Conservation (phyloP, 371 early-diverging fungal species). For the Apophysomyces trapeziformis region DNA sequence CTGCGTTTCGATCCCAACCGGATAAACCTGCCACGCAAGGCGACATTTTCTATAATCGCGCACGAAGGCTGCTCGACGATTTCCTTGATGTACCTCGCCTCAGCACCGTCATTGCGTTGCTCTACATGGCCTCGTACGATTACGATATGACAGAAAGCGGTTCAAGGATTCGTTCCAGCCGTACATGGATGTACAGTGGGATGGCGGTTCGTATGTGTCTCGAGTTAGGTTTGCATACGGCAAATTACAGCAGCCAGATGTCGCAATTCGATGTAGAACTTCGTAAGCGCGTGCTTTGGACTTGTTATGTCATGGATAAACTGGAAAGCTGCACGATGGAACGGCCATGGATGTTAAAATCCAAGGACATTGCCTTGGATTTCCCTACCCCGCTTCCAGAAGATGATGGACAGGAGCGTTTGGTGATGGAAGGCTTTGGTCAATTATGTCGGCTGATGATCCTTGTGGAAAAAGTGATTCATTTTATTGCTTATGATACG, state of each 20-base stretch:
- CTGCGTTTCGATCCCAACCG: constrained; percentile 28
- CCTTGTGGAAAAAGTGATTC: constrained; percentile 43
- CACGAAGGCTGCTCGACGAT: constrained; percentile 45
- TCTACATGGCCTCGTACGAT: constrained; percentile 46
- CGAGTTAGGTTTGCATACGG: constrained; percentile 47
- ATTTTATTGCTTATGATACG: constrained; percentile 42
- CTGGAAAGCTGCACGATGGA: constrained; percentile 44
- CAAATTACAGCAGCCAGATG: constrained; percentile 48
- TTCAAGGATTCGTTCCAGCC: constrained; percentile 23
- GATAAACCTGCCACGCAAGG: constrained; percentile 27
- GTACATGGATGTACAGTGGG: constrained; percentile 50
- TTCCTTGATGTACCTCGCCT: constrained; percentile 52
- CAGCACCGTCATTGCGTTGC: constrained; percentile 51
- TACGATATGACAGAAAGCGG: constrained; percentile 17
- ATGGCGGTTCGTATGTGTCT: constrained; percentile 48
- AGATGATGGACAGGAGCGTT: constrained; percentile 41
- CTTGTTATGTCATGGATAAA: constrained; percentile 56
- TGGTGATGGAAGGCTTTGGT: constrained; percentile 42
- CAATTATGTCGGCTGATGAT: constrained; percentile 45
- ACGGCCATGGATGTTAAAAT: constrained; percentile 47
- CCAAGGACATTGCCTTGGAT: constrained; percentile 41
- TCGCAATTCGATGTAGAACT: constrained; percentile 51
- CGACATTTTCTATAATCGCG: constrained; percentile 45
- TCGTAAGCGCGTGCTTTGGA: constrained; percentile 55
- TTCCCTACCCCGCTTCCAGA: constrained; percentile 47